Base-by-base conservation (phyloP, 371 early-diverging fungal species). In the Circinella umbellata region DNA sequence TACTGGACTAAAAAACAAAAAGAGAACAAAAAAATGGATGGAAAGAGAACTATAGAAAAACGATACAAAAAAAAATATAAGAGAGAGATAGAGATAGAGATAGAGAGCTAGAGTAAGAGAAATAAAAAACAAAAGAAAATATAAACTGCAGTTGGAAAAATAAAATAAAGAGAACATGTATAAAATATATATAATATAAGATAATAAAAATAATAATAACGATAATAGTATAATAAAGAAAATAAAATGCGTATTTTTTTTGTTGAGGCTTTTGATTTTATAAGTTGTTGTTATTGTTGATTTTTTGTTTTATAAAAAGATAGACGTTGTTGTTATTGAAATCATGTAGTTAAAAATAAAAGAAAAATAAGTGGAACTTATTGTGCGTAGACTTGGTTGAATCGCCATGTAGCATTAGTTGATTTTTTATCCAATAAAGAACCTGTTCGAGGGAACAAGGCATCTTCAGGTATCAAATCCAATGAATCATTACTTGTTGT, bases 361-460 rank as follows among this genome's bases (percentile, higher is more conserved):
- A 42, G 11, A 42, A 9, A 42, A 42, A 42, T 42, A 11, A 9
- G 42, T 1, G 6, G 42, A 42, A 42, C 37, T 53, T 64, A 64
- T 64, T 64, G 65, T 27, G 65, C 65, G 51, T 64, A 64, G 4
- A 64, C 51, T 20, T 64, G 65, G 10, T 53, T 64, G 15, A 64
- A 64, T 4, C 48, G 15, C 65, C 65, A 64, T 13, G 65, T 18
- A 4, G 65, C 46, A 27, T 46, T 35, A 9, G 14, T 13, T 14
- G 65, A 36, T 37, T 64, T 64, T 15, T 64, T 64, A 34, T 57
- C 57, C 20, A 57, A 27, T n/a, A 57, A 34, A 5, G 57, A 57
- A 7, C 57, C 27, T 4, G 65, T 20, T 4, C 53, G 17, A n/a
- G 65, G 34, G 15, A 64, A 49, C 36, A 64, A n/a, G 14, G 18